Base-by-base conservation (phyloP, 257 asterid species). In the Verbascum thapsus region DNA sequence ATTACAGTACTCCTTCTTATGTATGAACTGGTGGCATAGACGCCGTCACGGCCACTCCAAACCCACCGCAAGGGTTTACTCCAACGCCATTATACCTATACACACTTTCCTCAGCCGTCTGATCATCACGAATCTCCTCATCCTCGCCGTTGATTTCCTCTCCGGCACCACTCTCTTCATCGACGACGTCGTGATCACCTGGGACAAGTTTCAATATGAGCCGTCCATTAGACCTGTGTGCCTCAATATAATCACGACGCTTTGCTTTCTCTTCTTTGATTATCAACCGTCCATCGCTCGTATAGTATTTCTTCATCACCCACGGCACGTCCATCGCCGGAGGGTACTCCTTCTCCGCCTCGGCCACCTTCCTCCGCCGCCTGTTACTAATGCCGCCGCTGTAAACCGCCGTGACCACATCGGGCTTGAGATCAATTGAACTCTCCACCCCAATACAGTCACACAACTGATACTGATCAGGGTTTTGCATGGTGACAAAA, bases 291-390 rank as follows among this genome's bases (percentile, higher is more conserved):
- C 96, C 98, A 30, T 88, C 98, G 30, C 50, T 35, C 0, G 83
- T 70, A 55, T 58, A 58, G 64, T 79, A 69, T 55, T 68, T 80
- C 64, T 51, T 75, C 95, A 85, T 72, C 66, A 79, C 79, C 90
- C 92, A 77, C 51, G 96, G 95, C 82, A 83, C 52, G n/a, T n/a
- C n/a, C n/a, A 90, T 71, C 59, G 90, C 90, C 63, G 96, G 98
- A 0, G 96, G 96, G 44, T 68, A 78, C 11, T 70, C 74, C 53
- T 15, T 70, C 12, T 57, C 72, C 43, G 16, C 59, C 50, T 52
- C 51, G 22, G n/a, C n/a, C n/a, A n/a, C n/a, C n/a, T n/a, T n/a
- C n/a, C n/a, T n/a, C n/a, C 50, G 7, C 5, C 35, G 11, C 10
- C 60, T n/a, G 43, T 73, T 51, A 45, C 42, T n/a, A 48, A 19